Percentiles rank a stretch among this genome's conserved stretches.
These are phyloP conservation scores for Chalciporus piperatus DNA, from an alignment of 768 basidiomycete species.

Conservation along the genomic window DNA sequence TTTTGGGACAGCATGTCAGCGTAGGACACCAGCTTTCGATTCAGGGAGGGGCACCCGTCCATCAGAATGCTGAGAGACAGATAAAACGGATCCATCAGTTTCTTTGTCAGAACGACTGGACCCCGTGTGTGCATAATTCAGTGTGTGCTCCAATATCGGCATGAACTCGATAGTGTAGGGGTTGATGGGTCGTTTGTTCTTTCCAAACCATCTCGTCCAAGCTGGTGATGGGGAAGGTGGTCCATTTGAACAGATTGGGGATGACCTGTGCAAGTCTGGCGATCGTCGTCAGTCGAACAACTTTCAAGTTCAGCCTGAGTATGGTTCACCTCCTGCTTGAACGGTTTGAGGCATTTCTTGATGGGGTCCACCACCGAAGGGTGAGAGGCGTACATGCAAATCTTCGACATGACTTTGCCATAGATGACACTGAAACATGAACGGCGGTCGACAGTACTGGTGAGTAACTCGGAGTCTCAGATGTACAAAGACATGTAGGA, in stretches of 20 bases:
- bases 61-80: background rate
- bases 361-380: conserved; percentile 1
- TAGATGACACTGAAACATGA: background rate
- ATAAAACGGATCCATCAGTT: background rate
- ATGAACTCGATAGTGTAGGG: conserved; percentile 4
- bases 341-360: background rate
- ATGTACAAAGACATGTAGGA: no score
- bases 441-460: no score
- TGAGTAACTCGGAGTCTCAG: no score
- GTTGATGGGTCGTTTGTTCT: background rate
- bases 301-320: no score
- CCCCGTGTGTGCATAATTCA: conserved; percentile 8
- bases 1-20: background rate
- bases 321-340: no score
- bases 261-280: conserved; percentile 7
- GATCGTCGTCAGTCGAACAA: no score
- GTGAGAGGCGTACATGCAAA: background rate
- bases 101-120: background rate
- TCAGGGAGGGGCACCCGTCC: no score
- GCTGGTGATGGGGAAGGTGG: background rate
- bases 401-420: background rate
- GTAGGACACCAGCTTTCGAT: background rate
- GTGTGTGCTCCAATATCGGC: conserved; percentile 3
- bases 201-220: background rate
- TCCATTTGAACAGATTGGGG: conserved; percentile 3